Evolutionary conservation across 2,329 filamentous ascomycete species (phyloP).

Genomic region (Fusarium floridanum): DNA sequence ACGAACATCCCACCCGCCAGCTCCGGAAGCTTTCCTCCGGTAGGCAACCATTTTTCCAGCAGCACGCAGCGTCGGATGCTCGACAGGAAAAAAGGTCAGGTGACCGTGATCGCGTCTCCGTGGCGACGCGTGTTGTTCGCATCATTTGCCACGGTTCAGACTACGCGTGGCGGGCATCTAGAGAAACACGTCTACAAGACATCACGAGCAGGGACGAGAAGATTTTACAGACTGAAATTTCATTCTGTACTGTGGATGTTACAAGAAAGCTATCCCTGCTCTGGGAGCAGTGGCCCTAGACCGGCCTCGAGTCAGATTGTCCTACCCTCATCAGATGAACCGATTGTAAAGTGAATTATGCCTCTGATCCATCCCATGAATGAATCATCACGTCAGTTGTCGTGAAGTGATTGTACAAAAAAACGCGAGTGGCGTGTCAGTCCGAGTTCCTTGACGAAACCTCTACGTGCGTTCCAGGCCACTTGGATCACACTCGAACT

Average conservation of each 20-base stretch:
- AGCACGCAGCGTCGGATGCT: neutral
- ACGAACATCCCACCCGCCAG: neutral
- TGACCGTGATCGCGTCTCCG: neutral
- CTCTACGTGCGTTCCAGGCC: neutral
- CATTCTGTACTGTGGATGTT: neutral
- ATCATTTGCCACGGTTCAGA: neutral
- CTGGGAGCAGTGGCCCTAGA: neutral
- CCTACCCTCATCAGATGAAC: neutral
- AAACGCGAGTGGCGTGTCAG: neutral
- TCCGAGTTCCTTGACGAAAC: neutral
- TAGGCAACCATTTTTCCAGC: neutral
- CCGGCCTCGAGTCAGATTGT: neutral
- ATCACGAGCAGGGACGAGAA: neutral
- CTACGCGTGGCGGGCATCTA: neutral
- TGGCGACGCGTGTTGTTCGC: neutral
- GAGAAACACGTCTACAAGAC: neutral
- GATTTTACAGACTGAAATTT: neutral
- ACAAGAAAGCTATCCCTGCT: neutral
- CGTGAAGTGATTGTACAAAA: neutral
- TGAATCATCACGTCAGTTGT: neutral
- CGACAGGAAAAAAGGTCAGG: neutral
- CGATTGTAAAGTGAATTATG: neutral
- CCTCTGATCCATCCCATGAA: neutral
- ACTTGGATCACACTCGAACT: neutral
- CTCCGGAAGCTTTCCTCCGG: neutral